These are phyloP conservation scores for Fusarium humuli DNA, from an alignment of 2,329 filamentous ascomycete genomes.

Conservation along the genomic window DNA sequence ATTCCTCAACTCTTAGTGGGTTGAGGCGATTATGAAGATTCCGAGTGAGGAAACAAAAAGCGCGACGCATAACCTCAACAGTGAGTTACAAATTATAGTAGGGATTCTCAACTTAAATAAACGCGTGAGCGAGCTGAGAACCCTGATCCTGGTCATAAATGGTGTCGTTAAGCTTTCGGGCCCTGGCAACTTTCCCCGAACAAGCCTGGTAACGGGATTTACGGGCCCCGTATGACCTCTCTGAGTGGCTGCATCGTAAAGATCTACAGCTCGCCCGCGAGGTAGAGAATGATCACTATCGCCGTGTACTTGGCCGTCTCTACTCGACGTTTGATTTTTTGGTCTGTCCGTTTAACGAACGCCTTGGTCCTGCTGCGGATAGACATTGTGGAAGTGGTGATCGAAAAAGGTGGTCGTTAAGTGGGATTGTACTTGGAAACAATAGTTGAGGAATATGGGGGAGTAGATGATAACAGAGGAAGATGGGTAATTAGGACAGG, in stretches of 20 bases:
- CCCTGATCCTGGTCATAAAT: background rate
- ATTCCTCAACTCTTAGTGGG: background rate
- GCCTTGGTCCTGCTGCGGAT: background rate
- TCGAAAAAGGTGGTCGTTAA: rapidly evolving
- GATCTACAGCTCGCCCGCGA: background rate
- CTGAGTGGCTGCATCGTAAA: background rate
- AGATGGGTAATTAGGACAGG: too few species aligned
- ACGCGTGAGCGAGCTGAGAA: background rate
- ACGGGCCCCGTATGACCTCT: background rate
- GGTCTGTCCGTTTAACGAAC: background rate
- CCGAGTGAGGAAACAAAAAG: background rate
- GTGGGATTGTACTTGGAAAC: background rate
- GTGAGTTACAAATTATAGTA: too few species aligned
- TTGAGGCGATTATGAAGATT: background rate
- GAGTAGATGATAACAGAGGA: too few species aligned
- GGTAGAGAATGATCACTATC: background rate
- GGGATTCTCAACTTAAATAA: background rate
- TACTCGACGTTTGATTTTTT: background rate
- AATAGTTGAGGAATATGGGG: too few species aligned
- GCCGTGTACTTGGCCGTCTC: background rate
- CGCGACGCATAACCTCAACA: background rate
- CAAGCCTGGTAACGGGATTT: background rate
- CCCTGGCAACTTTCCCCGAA: background rate
- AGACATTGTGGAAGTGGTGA: background rate
- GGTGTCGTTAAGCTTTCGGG: background rate